phyloP scores from a whole-genome alignment of 345 rosid species.

The Gossypium rotundifolium region DNA sequence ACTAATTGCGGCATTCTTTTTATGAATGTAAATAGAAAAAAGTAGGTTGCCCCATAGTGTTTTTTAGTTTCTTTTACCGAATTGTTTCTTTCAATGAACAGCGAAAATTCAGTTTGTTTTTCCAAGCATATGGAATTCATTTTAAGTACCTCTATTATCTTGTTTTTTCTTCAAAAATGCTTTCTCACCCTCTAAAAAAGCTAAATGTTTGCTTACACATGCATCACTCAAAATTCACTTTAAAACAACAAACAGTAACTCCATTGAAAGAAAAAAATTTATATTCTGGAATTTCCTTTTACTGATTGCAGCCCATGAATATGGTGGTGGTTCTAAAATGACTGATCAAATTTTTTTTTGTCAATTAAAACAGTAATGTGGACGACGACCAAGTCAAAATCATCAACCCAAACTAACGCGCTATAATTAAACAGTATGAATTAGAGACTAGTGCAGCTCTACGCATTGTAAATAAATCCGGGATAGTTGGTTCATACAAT shows the following conservation, averaged over 20 bases:
- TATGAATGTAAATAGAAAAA: too few species aligned
- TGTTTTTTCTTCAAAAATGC: not conserved
- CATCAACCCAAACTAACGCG: not conserved
- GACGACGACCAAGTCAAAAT: not conserved
- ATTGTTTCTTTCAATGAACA: conserved; percentile 13
- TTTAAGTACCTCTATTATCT: conserved; percentile 6
- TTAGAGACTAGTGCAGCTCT: not conserved
- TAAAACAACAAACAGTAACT: conserved; percentile 1
- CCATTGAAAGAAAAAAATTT: not conserved
- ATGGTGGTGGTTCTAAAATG: not conserved
- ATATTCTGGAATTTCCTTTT: not conserved
- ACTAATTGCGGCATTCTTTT: too few species aligned
- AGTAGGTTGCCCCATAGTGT: too few species aligned
- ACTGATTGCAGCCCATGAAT: not conserved
- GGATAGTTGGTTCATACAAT: too few species aligned
- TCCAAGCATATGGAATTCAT: not conserved
- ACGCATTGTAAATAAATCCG: too few species aligned
- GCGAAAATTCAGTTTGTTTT: not conserved
- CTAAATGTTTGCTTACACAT: not conserved
- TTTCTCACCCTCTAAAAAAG: not conserved
- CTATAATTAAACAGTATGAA: not conserved
- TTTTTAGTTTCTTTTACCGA: not conserved
- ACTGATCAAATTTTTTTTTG: not conserved
- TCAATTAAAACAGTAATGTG: not conserved
- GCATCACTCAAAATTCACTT: not conserved